Percentiles rank a stretch among this genome's conserved stretches.
These are phyloP conservation scores for Monascus purpureus DNA, from an alignment of 495 filamentous ascomycete genomes.

Conservation along the genomic window DNA sequence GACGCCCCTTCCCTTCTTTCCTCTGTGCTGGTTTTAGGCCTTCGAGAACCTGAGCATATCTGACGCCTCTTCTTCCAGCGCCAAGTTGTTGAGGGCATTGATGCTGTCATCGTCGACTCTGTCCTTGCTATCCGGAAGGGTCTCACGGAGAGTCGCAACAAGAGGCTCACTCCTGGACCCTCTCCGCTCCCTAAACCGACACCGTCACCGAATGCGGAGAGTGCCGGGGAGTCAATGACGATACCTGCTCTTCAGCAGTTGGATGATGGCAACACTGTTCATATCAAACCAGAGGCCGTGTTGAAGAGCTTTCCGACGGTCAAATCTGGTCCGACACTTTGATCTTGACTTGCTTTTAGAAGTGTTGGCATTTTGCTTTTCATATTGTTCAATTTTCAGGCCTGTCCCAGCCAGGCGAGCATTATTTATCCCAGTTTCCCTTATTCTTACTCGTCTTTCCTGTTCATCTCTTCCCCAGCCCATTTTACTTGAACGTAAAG, in stretches of 20 bases:
- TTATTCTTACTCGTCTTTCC: too few species aligned
- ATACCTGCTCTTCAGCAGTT: constrained; percentile 18
- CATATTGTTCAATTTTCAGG: too few species aligned
- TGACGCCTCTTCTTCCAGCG: constrained; percentile 35
- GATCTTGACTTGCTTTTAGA: not conserved
- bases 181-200: constrained; percentile 17
- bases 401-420: too few species aligned
- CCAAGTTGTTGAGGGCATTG: constrained; percentile 90
- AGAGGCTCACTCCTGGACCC: constrained; percentile 10
- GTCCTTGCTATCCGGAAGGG: constrained; percentile 73
- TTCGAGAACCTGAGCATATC: constrained; percentile 3
- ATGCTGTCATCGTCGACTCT: constrained; percentile 91
- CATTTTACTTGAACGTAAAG: too few species aligned
- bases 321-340: too few species aligned
- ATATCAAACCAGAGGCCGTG: constrained; percentile 3
- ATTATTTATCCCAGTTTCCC: too few species aligned
- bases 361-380: too few species aligned
- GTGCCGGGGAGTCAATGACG: constrained; percentile 11
- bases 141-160: constrained; percentile 35
- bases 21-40: not conserved
- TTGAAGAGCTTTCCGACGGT: too few species aligned
- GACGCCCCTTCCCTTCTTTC: constrained; percentile 9
- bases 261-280: constrained; percentile 10
- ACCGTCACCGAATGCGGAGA: constrained; percentile 9
- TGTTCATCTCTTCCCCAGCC: too few species aligned